Evolutionary conservation across 371 early-diverging fungal genomes (phyloP), one percentile per base, ranked within the genome.

Genomic region (Capillidium rhysosporum): DNA sequence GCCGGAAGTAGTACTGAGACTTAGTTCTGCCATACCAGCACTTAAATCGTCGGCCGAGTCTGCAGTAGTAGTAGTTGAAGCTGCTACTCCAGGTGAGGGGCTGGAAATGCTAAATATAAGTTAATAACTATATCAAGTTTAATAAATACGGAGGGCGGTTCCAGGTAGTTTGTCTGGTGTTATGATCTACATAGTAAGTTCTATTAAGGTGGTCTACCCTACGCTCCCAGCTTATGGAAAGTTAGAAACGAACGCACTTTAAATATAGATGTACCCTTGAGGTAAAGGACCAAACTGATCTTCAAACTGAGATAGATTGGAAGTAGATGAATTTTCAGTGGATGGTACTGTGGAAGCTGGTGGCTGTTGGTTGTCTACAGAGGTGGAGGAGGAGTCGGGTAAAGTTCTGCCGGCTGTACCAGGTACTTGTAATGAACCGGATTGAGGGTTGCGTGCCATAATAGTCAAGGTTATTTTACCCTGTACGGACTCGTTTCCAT

Each of bases 401-500:
- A 20, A 60, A 62, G 2, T 59, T 58, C 18, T 18, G 21, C 41
- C 56, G 54, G 12, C 23, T 30, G 24, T 29, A 57, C 24, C 60
- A 57, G 7, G 61, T 55, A 10, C 59, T 54, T 20, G 63, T 8
- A 31, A 16, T 20, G 24, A 16, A 12, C 7, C 25, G 2, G 9
- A 21, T 9, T 56, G 49, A 8, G 47, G 7, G 3, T 30, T 43
- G 31, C 46, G 7, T 39, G 34, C 66, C 67, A 57, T 75, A 74
- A 49, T 80, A 76, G n/a, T 81, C 73, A 45, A 61, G 55, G 78
- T 82, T 55, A 83, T 60, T 49, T 89, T 84, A 46, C 94, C 94
- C 52, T 84, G 82, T n/a, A 90, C 83, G 1, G 72, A 65, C 40
- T 90, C 90, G 57, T 75, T 77, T 45, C 70, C 71, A 58, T 78